phyloP scores from a whole-genome alignment of 306 rosid species.

The Fragaria nilgerrensis region DNA sequence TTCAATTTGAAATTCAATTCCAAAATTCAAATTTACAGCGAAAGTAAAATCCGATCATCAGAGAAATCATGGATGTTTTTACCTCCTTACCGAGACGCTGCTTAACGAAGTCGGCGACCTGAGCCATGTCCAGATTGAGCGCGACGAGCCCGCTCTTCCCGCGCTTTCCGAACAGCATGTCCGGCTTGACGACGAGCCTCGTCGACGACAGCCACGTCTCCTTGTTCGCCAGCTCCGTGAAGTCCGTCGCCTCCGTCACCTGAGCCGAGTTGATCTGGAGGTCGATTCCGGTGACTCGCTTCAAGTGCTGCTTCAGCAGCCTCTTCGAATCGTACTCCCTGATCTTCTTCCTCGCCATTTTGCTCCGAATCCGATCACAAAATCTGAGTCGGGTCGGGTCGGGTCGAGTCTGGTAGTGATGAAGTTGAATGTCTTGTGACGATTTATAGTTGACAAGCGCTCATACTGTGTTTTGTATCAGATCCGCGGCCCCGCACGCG shows the following conservation, averaged over 20 bases:
- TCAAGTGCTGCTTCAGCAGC: conserved; percentile 71
- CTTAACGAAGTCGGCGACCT: conserved; percentile 73
- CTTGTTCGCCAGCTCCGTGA: conserved; percentile 53
- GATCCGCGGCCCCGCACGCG: neutral
- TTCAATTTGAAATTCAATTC: neutral
- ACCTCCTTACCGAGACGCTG: conserved; percentile 74
- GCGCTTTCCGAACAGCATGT: conserved; percentile 84
- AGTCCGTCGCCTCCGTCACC: conserved; percentile 69
- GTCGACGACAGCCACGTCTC: conserved; percentile 76
- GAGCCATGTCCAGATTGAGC: conserved; percentile 65
- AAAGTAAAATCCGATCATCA: neutral
- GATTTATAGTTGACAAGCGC: neutral
- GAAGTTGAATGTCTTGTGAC: neutral
- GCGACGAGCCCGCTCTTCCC: conserved; percentile 90
- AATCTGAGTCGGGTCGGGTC: neutral
- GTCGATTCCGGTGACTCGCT: conserved; percentile 56
- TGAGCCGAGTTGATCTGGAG: conserved; percentile 68
- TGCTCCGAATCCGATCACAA: neutral
- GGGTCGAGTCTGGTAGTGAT: neutral
- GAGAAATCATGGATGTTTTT: neutral
- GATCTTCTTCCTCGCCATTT: conserved; percentile 90
- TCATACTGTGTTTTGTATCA: neutral
- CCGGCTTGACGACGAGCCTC: conserved; percentile 71
- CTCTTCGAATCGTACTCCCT: conserved; percentile 82
- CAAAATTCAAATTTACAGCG: neutral